These are phyloP conservation scores for Aquanectria penicillioides DNA, from an alignment of 2,329 filamentous ascomycete species.

Conservation along the genomic window DNA sequence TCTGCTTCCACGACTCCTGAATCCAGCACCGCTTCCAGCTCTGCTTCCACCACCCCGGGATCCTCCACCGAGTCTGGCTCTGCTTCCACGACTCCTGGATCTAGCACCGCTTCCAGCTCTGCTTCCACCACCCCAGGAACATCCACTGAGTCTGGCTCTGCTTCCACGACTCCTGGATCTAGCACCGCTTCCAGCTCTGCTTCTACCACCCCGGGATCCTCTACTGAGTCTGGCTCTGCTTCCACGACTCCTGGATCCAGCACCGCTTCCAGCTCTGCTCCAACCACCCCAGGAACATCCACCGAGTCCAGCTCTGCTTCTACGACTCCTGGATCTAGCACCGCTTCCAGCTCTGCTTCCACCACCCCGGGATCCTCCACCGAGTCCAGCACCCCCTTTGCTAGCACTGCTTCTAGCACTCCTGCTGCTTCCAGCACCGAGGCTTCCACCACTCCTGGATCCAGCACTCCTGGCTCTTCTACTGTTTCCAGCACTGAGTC, in stretches of 20 bases:
- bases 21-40: background rate
- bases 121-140: no score
- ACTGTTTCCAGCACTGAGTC: no score
- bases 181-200: background rate
- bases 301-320: no score
- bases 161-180: background rate
- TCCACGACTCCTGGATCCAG: background rate
- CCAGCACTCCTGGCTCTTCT: no score
- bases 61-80: background rate
- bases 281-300: background rate
- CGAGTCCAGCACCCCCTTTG: no score
- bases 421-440: no score
- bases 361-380: no score
- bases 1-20: background rate
- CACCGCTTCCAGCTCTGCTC: background rate
- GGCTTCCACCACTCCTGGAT: no score
- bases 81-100: background rate
- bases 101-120: background rate
- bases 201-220: background rate
- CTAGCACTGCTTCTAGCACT: no score
- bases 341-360: background rate
- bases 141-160: background rate
- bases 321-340: no score
- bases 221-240: background rate
- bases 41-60: background rate